Conservation (phyloP, 768 basidiomycete genomes). For the Gymnopilus dilepis region DNA sequence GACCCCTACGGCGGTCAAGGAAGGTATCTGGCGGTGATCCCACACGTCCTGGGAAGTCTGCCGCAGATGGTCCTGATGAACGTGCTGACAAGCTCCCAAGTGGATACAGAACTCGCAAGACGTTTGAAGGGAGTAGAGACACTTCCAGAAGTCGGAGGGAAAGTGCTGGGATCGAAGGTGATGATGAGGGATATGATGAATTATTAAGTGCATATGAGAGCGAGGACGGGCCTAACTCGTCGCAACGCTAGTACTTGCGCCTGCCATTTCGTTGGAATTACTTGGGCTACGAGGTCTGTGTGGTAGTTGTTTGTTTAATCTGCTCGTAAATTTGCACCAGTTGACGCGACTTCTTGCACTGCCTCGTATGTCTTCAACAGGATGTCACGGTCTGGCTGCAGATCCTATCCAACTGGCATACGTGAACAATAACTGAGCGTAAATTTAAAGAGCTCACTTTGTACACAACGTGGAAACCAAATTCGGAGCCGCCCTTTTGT, state of each 20-base stretch:
- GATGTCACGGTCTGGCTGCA: conserved; percentile 66
- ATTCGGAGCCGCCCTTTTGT: conserved; percentile 30
- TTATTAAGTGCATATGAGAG: conserved; percentile 84
- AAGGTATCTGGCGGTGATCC: conserved; percentile 47
- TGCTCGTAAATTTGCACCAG: neutral
- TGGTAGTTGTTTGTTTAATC: neutral
- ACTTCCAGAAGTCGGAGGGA: conserved; percentile 48
- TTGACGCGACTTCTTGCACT: conserved; percentile 47
- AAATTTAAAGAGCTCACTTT: conserved; percentile 47
- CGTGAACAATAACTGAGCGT: neutral
- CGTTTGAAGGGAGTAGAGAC: conserved; percentile 49
- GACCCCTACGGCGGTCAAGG: conserved; percentile 39
- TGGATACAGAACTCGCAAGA: conserved; percentile 49
- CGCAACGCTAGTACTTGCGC: conserved; percentile 17
- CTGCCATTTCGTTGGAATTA: neutral
- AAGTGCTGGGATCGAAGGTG: conserved; percentile 77
- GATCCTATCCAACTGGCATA: conserved; percentile 50
- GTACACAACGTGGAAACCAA: conserved; percentile 59
- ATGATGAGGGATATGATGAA: conserved; percentile 79
- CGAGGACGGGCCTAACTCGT: conserved; percentile 50
- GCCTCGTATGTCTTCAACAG: conserved; percentile 63
- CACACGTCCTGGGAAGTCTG: conserved; percentile 38
- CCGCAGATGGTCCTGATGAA: conserved; percentile 37
- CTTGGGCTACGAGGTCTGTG: no score
- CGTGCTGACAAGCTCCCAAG: conserved; percentile 52